Evolutionary conservation across 2,329 filamentous ascomycete genomes (phyloP).

Genomic region (Fonsecaea pedrosoi): DNA sequence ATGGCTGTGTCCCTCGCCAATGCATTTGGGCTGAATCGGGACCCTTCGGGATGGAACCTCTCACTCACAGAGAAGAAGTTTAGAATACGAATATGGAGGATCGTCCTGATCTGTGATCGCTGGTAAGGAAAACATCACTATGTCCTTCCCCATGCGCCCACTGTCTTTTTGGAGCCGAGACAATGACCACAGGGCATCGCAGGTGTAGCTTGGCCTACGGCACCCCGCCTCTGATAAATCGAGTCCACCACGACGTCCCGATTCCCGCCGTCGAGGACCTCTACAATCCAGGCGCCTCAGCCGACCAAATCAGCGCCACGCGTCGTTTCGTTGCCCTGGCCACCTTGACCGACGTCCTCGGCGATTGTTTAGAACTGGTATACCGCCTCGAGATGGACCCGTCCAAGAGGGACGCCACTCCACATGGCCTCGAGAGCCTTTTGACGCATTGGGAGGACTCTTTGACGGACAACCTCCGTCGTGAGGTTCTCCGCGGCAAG

Average conservation of each 20-base stretch:
- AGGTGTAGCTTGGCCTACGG: conserved; percentile 62
- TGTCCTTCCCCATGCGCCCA: neutral
- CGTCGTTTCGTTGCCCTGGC: conserved; percentile 56
- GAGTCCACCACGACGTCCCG: conserved; percentile 58
- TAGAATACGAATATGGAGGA: conserved; percentile 64
- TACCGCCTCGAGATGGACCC: conserved; percentile 46
- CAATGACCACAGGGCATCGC: conserved; percentile 7
- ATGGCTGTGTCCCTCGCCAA: conserved; percentile 61
- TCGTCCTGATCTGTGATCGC: conserved; percentile 60
- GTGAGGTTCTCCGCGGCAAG: conserved; percentile 49
- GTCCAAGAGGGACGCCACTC: conserved; percentile 31
- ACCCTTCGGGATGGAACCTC: conserved; percentile 62
- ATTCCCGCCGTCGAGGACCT: conserved; percentile 48
- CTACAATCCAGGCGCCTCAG: conserved; percentile 13
- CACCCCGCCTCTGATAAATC: conserved; percentile 58
- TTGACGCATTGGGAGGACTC: conserved; percentile 56
- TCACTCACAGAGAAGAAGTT: conserved; percentile 58
- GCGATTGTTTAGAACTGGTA: conserved; percentile 46
- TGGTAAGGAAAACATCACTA: conserved; percentile 51
- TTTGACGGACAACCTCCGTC: conserved; percentile 43
- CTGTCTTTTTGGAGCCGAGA: conserved; percentile 9
- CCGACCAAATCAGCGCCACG: conserved; percentile 41
- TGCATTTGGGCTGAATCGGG: conserved; percentile 62
- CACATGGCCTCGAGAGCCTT: conserved; percentile 47
- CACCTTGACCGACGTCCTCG: conserved; percentile 54